Evolutionary conservation across 192 early-diverging fungal genomes (phyloP).

Genomic region (Coemansia sp.): DNA sequence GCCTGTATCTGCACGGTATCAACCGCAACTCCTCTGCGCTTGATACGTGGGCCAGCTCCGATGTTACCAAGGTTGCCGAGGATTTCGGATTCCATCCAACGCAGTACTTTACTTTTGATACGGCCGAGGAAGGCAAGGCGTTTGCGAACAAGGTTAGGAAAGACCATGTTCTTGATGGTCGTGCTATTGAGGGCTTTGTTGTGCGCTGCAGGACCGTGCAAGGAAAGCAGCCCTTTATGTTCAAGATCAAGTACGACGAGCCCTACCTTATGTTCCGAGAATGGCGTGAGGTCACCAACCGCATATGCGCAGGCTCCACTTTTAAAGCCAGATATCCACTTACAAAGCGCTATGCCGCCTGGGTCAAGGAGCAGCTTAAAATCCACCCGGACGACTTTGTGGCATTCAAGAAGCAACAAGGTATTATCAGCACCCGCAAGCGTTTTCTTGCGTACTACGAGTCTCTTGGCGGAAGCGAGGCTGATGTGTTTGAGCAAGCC

Average conservation of each 20-base stretch:
- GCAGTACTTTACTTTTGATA: conserved; percentile 58
- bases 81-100: conserved; percentile 74
- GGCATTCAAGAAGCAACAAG: conserved; percentile 67
- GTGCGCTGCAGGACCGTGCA: conserved; percentile 65
- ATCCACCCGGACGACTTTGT: conserved; percentile 67
- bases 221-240: conserved; percentile 56
- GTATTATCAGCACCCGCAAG: conserved; percentile 80
- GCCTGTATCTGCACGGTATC: conserved; percentile 90
- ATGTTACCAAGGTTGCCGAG: conserved; percentile 64
- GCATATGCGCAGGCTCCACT: conserved; percentile 53
- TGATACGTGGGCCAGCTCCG: conserved; percentile 66
- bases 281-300: conserved; percentile 91
- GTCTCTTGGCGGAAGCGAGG: conserved; percentile 24
- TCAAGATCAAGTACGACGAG: conserved; percentile 96
- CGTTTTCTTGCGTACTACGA: conserved; percentile 69
- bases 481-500: conserved; percentile 19
- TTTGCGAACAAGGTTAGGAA: conserved; percentile 69
- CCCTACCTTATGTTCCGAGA: conserved; percentile 94
- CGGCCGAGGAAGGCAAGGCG: conserved; percentile 61
- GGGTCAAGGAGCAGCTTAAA: conserved; percentile 65
- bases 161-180: conserved; percentile 65
- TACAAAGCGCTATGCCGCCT: conserved; percentile 72
- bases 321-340: conserved; percentile 58
- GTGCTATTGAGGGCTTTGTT: conserved; percentile 90
- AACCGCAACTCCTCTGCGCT: conserved; percentile 78